Evolutionary conservation across 1,284 basidiomycete genomes (phyloP), one percentile per base, ranked within the genome.

Genomic region (Meira miltonrushii): DNA sequence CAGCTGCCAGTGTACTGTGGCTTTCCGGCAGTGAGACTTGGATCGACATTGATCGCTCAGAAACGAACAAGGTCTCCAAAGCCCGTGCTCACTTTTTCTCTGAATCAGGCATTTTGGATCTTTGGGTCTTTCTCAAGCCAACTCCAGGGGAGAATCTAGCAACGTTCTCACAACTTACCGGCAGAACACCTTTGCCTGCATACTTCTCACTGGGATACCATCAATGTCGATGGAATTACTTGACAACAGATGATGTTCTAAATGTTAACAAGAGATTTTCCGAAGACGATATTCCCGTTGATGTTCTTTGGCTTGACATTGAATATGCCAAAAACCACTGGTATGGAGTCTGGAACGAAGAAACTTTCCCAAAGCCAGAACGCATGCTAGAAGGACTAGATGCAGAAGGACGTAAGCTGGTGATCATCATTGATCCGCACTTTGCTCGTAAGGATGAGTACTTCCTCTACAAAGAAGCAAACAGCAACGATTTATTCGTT

Each of bases 221-320:
- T 80, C 94, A 98, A 78, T 97, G 92, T 79, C 83, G 95, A 48
- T 98, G 95, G 95, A 98, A 98, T 80, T 99, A 99, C 75, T 84
- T 95, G 66, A 90, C 87, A 76, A 88, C 90, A 51, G 86, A 88
- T 11, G 95, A 98, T 77, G 84, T 98, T 5, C 84, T 92, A 21
- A 17, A 12, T 15, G 38, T 33, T 2, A 37, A 46, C 39, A 28
- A 13, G 23, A 13, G 47, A 12, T 38, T 43, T 41, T 13, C 25
- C 64, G 88, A 39, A 28, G 40, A 13, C 19, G 56, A 71, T 46
- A 92, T 97, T 57, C 94, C 95, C 0, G 86, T 97, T 39, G 95
- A 97, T 74, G 92, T 95, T 7, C 88, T 97, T 74, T 98, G 95
- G 95, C 85, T 98, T 47, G 95, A 98, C 80, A 97, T 99, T 71